Base-by-base conservation (phyloP, 2,329 filamentous ascomycete species). In the Chaetothyriales sp. region DNA sequence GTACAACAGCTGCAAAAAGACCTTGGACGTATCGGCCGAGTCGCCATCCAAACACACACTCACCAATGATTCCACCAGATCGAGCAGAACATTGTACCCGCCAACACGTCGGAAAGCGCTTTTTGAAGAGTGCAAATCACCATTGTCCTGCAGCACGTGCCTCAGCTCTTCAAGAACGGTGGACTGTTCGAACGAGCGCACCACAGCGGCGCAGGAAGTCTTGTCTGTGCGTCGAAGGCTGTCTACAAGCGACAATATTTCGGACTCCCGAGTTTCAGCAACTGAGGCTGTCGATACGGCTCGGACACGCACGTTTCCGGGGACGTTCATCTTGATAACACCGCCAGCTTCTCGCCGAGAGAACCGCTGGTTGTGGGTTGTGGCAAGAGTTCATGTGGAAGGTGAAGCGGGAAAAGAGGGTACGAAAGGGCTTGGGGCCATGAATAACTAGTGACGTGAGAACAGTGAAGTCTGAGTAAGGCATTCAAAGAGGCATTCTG, bases 41-140 rank as follows among this genome's bases (percentile, higher is more conserved):
- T 44, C 39, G 20, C 43, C 43, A 87, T 84, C 51, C 86, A 71
- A 44, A 74, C 73, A 51, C 43, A 39, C 8, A 39, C 32, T 15
- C n/a, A 51, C 48, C 73, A 69, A 64, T 8, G 51, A 46, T 60
- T 86, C 78, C 67, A 90, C 92, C 62, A 83, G 84, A 56, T 84
- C 83, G 49, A 95, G 72, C 19, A 94, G 69, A 44, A 76, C 74
- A 60, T 86, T 79, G 65, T 94, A 95, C 60, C 89, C 89, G 51
- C 77, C 74, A 22, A 88, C 75, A 62, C 86, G 80, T 57, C 89
- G 80, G 64, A 95, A 95, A 59, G 86, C 81, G 68, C 94, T 86
- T 68, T 88, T 86, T 44, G 73, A 71, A 53, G 73, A 70, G 47
- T 68, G 68, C 25, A 71, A 68, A 52, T 69, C 66, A 57, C 67